Evolutionary conservation across 73 alveolate genomes (phyloP).

Genomic region (Uronychia setigera): DNA sequence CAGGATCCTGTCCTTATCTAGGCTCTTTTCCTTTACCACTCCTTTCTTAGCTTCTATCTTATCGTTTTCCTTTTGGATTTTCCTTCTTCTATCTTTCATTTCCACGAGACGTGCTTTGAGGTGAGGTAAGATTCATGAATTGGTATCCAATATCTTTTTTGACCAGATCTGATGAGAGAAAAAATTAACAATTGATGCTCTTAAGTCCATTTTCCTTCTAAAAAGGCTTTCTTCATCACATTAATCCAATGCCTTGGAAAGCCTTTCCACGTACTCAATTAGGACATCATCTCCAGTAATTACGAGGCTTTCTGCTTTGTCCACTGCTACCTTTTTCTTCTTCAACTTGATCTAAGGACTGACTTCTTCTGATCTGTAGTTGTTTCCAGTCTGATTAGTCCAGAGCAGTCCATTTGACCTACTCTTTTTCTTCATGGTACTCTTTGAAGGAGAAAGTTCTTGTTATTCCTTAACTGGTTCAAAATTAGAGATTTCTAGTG

Average conservation of each 20-base stretch:
- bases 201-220: not conserved
- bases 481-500: not conserved
- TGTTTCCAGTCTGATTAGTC: not conserved
- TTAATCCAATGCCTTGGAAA: not conserved
- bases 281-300: not conserved
- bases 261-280: not conserved
- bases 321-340: not conserved
- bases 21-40: not conserved
- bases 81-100: not conserved
- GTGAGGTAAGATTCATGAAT: not conserved
- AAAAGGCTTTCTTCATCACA: not conserved
- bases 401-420: not conserved
- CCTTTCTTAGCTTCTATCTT: not conserved
- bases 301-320: not conserved
- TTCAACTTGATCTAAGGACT: not conserved
- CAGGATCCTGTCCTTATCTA: not conserved
- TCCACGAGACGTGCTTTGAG: not conserved
- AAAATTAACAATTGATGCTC: not conserved
- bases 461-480: not conserved
- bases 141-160: not conserved
- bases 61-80: not conserved
- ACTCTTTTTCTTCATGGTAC: not conserved
- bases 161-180: slow-evolving; percentile 1
- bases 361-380: not conserved
- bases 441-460: not conserved